Base-by-base conservation (phyloP, 768 basidiomycete genomes). In the Gymnopilus dilepis region DNA sequence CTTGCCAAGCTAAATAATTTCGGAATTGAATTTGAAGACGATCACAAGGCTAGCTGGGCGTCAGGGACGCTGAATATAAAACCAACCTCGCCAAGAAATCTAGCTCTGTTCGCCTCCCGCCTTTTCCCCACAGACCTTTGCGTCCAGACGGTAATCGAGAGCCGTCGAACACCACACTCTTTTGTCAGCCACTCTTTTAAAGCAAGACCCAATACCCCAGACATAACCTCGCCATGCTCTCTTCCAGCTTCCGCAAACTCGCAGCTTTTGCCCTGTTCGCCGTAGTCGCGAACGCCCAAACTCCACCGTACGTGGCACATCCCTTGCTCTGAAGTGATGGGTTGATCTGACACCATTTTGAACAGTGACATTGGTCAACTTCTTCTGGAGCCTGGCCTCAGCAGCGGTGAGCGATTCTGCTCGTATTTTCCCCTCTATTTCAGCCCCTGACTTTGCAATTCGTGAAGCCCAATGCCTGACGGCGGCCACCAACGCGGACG, bases 381-480 rank as follows among this genome's bases (percentile, higher is more conserved):
- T 7, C 74, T 82, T 40, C 68, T 85, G 37, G 73, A 84, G 60
- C 80, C 82, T 7, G 78, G 76, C 38, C 65, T 78, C 42, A 80
- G 78, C 59, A 73, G 68, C 37, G 78, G 81, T 81, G 65, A 52
- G 75, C 66, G 38, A n/a, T 58, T 28, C 24, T 31, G n/a, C 13
- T 31, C 6, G 9, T 28, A 26, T 9, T 11, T 31, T 47, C 17
- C 21, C 12, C 24, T 28, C 37, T 7, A 58, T n/a, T 43, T 21
- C 15, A 28, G 47, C 17, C n/a, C 37, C 12, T 24, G 42, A 52
- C 31, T 41, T 21, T 30, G 15, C 8, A 38, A 15, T 13, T 3
- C 4, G 26, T 37, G 21, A 59, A 84, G 84, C 72, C 9, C 81
- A 83, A 72, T 86, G 84, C 66, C 61, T 86, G 56, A 84, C 83